A percentile compares a stretch with the other conserved stretches of the same genome.
These are phyloP conservation scores for Litchi chinensis DNA, from an alignment of 345 rosid species.

Conservation along the genomic window DNA sequence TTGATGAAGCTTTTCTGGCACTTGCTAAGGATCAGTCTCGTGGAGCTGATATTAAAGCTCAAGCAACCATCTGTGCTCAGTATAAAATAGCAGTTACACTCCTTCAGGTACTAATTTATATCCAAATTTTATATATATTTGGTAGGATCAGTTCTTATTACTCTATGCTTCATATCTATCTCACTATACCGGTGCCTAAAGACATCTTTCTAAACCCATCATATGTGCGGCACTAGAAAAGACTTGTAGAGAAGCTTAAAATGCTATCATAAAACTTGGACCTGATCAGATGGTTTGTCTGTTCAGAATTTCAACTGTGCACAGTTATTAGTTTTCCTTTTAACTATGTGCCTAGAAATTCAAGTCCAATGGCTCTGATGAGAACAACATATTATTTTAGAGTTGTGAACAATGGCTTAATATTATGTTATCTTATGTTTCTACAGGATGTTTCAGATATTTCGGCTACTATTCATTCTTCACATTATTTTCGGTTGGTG, in stretches of 20 bases:
- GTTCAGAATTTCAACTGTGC: background rate
- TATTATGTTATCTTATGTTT: no score
- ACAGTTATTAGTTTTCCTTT: background rate
- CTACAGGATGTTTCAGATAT: no score
- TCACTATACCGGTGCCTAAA: background rate
- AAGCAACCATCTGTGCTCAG: constrained; percentile 97
- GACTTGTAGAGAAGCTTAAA: background rate
- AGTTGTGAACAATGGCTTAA: no score
- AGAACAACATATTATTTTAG: no score
- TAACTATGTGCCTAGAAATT: no score
- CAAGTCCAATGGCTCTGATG: no score
- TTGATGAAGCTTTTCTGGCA: constrained; percentile 95
- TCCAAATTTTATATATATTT: constrained; percentile 7
- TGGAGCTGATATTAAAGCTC: constrained; percentile 94
- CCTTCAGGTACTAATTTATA: constrained; percentile 60
- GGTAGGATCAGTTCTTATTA: background rate
- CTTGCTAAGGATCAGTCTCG: constrained; percentile 96
- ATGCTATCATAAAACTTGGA: no score
- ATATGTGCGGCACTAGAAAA: background rate
- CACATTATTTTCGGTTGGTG: no score
- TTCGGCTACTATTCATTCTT: no score
- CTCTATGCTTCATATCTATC: background rate
- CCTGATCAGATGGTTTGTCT: background rate
- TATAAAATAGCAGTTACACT: constrained; percentile 95
- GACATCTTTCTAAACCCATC: background rate